Percentiles rank a stretch among this genome's conserved stretches.
These are phyloP conservation scores for Lojkania enalia DNA, from an alignment of 2,329 filamentous ascomycete genomes.

Conservation along the genomic window DNA sequence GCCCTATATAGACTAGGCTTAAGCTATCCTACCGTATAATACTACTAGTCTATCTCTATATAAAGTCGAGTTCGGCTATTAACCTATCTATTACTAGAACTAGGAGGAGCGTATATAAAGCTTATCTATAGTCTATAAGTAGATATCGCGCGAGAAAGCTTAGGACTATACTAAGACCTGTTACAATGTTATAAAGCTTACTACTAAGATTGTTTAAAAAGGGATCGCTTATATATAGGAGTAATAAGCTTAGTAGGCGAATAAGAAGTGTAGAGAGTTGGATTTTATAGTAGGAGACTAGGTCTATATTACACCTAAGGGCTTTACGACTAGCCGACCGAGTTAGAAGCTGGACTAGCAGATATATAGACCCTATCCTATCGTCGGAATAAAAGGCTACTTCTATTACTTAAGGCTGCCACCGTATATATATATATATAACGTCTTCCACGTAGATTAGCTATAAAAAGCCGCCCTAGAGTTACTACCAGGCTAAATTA, in stretches of 20 bases:
- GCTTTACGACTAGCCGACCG: neutral
- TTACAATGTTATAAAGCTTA: neutral
- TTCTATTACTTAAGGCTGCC: neutral
- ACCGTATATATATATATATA: neutral
- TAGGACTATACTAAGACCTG: neutral
- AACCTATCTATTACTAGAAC: neutral
- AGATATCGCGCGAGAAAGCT: neutral
- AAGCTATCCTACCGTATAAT: neutral
- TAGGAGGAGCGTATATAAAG: no score
- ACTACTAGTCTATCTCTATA: neutral
- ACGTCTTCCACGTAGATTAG: neutral
- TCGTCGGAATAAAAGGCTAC: neutral
- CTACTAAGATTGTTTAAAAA: neutral
- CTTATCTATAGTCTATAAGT: neutral
- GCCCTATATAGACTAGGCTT: slow-evolving; percentile 1
- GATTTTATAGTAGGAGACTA: neutral
- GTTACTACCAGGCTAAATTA: neutral
- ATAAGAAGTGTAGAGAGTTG: neutral
- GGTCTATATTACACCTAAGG: neutral
- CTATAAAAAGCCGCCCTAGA: neutral
- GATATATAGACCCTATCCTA: neutral
- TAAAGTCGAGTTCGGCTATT: neutral
- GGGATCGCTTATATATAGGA: no score
- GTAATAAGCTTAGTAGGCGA: neutral
- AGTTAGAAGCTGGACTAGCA: neutral